phyloP scores from a whole-genome alignment of 441 rosid genomes.

The Eutrema salsugineum region DNA sequence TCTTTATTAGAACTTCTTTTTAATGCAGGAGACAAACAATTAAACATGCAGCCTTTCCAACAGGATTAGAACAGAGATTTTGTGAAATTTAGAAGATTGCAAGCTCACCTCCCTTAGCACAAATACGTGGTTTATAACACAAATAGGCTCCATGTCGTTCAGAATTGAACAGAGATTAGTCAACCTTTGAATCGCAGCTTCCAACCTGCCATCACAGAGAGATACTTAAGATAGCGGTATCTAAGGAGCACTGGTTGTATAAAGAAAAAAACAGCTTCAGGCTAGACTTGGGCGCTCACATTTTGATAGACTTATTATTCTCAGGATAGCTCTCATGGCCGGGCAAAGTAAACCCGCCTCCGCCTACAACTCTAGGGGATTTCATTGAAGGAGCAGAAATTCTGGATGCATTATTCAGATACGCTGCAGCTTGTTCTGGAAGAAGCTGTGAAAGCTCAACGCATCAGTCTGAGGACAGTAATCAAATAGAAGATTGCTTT shows the following conservation, averaged over 20 bases:
- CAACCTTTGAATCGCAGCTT: conserved; percentile 99
- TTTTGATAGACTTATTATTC: conserved; percentile 84
- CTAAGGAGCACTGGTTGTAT: neutral
- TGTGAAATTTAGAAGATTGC: neutral
- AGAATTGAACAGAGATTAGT: conserved; percentile 90
- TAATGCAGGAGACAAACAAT: neutral
- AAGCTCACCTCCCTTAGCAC: conserved; percentile 91
- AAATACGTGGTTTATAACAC: conserved; percentile 96
- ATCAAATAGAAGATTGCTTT: conserved; percentile 13
- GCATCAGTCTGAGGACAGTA: conserved; percentile 25
- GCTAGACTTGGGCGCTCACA: conserved; percentile 44
- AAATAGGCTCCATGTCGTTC: conserved; percentile 99
- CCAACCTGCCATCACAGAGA: conserved; percentile 68
- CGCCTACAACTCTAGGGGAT: conserved; percentile 73
- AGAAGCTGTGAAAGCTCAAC: conserved; percentile 68
- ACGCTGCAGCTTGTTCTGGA: conserved; percentile 97
- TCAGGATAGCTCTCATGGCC: conserved; percentile 99
- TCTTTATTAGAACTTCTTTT: neutral
- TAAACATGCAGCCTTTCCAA: neutral
- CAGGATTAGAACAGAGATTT: neutral
- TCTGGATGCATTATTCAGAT: conserved; percentile 74
- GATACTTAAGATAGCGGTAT: conserved; percentile 7
- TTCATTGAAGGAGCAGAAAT: conserved; percentile 62
- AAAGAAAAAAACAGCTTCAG: conserved; percentile 3
- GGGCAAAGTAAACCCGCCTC: conserved; percentile 76